A percentile compares a stretch with the other conserved stretches of the same genome.
Conservation (phyloP, 2,329 filamentous ascomycete genomes). For the Calcarisporium arbuscula region DNA sequence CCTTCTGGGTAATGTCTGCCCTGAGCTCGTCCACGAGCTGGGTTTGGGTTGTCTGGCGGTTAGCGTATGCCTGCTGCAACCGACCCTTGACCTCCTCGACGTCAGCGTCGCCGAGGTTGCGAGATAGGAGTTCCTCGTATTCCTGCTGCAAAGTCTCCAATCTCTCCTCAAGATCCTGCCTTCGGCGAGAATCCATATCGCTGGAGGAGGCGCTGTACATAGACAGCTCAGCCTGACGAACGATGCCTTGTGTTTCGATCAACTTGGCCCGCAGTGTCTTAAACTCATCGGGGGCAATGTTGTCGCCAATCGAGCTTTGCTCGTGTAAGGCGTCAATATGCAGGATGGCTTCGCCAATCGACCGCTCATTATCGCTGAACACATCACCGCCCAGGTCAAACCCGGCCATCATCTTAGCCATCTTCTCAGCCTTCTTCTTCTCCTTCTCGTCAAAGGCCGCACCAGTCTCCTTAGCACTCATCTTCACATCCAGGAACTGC, state of each 20-base stretch:
- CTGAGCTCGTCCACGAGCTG: constrained; percentile 73
- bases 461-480: constrained; percentile 90
- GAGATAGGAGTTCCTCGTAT: constrained; percentile 75
- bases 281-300: constrained; percentile 75
- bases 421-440: constrained; percentile 96
- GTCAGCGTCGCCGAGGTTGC: constrained; percentile 72
- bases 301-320: constrained; percentile 68
- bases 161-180: constrained; percentile 70
- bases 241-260: constrained; percentile 83
- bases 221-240: constrained; percentile 86
- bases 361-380: constrained; percentile 87
- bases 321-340: constrained; percentile 75
- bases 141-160: constrained; percentile 70
- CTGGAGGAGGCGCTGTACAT: constrained; percentile 63
- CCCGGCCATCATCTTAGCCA: constrained; percentile 99
- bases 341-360: constrained; percentile 76
- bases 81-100: constrained; percentile 77
- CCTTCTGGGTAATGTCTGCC: constrained; percentile 67
- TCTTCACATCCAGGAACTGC: constrained; percentile 89
- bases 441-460: constrained; percentile 94
- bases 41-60: constrained; percentile 66
- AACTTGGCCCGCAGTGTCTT: constrained; percentile 70
- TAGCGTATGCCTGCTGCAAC: constrained; percentile 69
- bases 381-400: constrained; percentile 91
- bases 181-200: constrained; percentile 60